Base-by-base conservation (phyloP, 257 asterid genomes). In the Lantana camara region DNA sequence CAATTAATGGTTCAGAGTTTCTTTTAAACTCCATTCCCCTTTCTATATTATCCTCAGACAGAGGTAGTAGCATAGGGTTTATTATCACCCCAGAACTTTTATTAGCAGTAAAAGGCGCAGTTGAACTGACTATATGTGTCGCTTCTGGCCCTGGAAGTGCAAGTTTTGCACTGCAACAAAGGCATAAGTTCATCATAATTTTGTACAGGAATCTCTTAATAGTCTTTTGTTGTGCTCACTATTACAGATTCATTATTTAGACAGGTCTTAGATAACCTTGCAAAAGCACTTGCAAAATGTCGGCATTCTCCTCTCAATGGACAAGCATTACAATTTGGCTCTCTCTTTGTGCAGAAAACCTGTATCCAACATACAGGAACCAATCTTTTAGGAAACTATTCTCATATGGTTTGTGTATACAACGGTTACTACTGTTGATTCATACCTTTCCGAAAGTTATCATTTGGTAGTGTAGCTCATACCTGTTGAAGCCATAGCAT, bases 271-370 rank as follows among this genome's bases (percentile, higher is more conserved):
- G 52, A 74, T 74, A 64, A 94, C 99, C 96, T 94, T 64, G 99
- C 97, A 72, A 80, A 90, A 67, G 99, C 95, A 67, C 97, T 94
- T 45, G 99, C 97, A 58, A 88, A 94, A 73, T 94, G 99, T 73
- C 99, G 83, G 79, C 99, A 94, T 63, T 94, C 97, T 32, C 75
- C 89, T 75, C 89, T 80, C 95, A 94, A 66, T 66, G 99, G 99
- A 73, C 99, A 94, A 9, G 89, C 97, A 54, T 94, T 90, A 77
- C 99, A 94, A 64, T 94, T 94, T 47, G 99, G 99, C 17, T 85
- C 87, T 69, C 80, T 81, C 85, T 94, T 94, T 69, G 99, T 94
- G 86, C 99, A 94, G 79, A 94, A 94, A 66, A 94, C 97, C 98
- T 93, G 86, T 64, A 75, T 68, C 66, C 29, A 41, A 46, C 68